Percentiles rank a stretch among this genome's conserved stretches.
phyloP scores from a whole-genome alignment of 805 yeast species.

The Scheffersomyces coipomensis region DNA sequence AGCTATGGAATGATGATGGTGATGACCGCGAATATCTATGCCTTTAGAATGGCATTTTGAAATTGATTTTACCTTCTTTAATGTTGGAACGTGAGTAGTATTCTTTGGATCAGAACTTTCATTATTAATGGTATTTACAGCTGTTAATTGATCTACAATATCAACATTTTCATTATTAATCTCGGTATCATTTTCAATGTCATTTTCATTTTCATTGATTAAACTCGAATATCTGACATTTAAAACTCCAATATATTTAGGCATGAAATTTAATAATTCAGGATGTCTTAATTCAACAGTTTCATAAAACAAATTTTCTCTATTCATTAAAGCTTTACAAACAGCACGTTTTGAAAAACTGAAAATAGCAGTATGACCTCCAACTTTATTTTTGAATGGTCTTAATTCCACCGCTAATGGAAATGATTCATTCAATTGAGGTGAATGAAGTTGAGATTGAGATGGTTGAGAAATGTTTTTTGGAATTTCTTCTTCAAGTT shows the following conservation, averaged over 20 bases:
- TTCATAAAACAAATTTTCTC: conserved; percentile 93
- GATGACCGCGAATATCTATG: background rate
- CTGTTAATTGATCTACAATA: background rate
- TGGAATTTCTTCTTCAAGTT: background rate
- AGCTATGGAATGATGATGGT: background rate
- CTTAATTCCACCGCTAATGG: conserved; percentile 84
- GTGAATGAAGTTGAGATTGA: conserved; percentile 5
- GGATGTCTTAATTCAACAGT: conserved; percentile 76
- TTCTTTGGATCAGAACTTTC: too few relatives aligned
- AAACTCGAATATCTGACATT: conserved; percentile 78
- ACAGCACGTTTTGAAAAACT: conserved; percentile 89
- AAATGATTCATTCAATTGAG: conserved; percentile 31
- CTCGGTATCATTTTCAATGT: background rate
- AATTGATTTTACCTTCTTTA: background rate
- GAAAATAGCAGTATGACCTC: conserved; percentile 97
- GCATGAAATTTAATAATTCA: conserved; percentile 81
- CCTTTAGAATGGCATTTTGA: background rate
- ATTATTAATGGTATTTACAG: background rate
- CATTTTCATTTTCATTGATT: conserved; percentile 25
- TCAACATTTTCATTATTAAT: background rate
- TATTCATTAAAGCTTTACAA: conserved; percentile 85
- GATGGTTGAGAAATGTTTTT: background rate
- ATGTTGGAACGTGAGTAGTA: background rate
- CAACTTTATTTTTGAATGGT: conserved; percentile 92
- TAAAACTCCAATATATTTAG: conserved; percentile 88